phyloP scores from a whole-genome alignment of 2,329 filamentous ascomycete species.

The Fusarium sp. region DNA sequence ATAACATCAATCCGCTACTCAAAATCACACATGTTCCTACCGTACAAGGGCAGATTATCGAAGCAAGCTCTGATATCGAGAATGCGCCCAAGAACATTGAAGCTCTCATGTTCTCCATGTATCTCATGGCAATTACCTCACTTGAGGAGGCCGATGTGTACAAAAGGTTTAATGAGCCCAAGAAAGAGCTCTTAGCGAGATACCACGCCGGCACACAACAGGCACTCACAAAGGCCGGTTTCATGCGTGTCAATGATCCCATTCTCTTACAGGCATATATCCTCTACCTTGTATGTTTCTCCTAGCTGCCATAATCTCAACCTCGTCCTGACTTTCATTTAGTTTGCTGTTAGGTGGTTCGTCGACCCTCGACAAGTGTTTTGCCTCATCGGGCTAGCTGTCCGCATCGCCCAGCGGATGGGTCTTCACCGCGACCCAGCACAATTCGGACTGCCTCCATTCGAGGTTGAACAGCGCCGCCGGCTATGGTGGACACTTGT shows the following conservation, averaged over 20 bases:
- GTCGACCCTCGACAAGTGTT: constrained; percentile 69
- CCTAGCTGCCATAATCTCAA: background rate
- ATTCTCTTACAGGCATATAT: constrained; percentile 77
- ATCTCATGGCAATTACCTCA: constrained; percentile 71
- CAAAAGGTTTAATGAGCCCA: constrained; percentile 68
- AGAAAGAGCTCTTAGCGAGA: constrained; percentile 63
- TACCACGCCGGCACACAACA: constrained; percentile 74
- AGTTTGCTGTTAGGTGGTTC: constrained; percentile 66
- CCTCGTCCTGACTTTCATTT: constrained; percentile 5
- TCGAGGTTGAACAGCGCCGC: constrained; percentile 79
- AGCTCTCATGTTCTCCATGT: constrained; percentile 78
- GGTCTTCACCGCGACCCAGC: constrained; percentile 76
- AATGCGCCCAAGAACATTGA: constrained; percentile 71
- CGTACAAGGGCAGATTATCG: constrained; percentile 74
- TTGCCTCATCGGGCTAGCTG: constrained; percentile 72
- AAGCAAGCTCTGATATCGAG: constrained; percentile 69
- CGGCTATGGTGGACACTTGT: constrained; percentile 82
- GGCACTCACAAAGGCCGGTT: constrained; percentile 75
- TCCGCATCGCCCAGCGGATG: constrained; percentile 78
- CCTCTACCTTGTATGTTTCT: constrained; percentile 72
- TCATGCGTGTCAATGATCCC: constrained; percentile 76
- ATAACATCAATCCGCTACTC: constrained; percentile 78
- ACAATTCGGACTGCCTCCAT: constrained; percentile 66
- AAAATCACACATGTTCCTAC: constrained; percentile 78
- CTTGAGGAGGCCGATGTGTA: constrained; percentile 71